Evolutionary conservation across 176 grass and related monocot genomes (phyloP), one percentile per base, ranked within the genome.

Genomic region (Musa troglodytarum): DNA sequence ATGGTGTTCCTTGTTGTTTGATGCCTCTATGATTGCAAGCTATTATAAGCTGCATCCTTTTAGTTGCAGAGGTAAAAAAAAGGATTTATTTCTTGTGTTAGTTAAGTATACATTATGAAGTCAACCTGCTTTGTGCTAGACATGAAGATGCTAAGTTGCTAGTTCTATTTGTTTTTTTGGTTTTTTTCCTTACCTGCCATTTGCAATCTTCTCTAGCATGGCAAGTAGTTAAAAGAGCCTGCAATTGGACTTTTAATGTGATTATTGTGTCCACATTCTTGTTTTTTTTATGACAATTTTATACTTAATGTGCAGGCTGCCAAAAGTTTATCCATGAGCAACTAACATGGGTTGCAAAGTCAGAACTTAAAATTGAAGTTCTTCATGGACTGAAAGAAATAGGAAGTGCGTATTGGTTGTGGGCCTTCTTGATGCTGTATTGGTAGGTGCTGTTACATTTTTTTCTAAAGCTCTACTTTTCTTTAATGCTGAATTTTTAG

Each of bases 301-400:
- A 59, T 78, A 51, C 23, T 19, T 87, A 53, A 85, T 75, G 71
- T 87, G 28, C 86, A 97, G 94, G 94, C 28, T 97, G 94, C 72
- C 85, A 87, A 77, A 97, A 90, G 82, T 86, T 90, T 82, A 87
- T 97, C 89, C 90, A 93, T 91, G 94, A 97, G 87, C 89, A 90
- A 70, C 86, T 97, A 58, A 97, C 94, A 28, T 97, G 94, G 94
- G 87, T 86, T 73, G 90, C 86, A 8, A 97, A 91, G 82, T 81
- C 79, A 73, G 94, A 93, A 65, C 76, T 91, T 65, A 97, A 88
- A 89, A 74, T 69, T 68, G 94, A 97, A 87, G 85, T 97, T 80
- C 88, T 93, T 82, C 85, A 87, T 50, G 94, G 90, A 59, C 85
- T 97, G 54, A 93, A 93, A 83, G 94, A 97, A 91, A 90, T 97